A percentile compares a stretch with the other conserved stretches of the same genome.
These are phyloP conservation scores for Aspergillus melleus DNA, from an alignment of 2,329 filamentous ascomycete genomes.

Conservation along the genomic window DNA sequence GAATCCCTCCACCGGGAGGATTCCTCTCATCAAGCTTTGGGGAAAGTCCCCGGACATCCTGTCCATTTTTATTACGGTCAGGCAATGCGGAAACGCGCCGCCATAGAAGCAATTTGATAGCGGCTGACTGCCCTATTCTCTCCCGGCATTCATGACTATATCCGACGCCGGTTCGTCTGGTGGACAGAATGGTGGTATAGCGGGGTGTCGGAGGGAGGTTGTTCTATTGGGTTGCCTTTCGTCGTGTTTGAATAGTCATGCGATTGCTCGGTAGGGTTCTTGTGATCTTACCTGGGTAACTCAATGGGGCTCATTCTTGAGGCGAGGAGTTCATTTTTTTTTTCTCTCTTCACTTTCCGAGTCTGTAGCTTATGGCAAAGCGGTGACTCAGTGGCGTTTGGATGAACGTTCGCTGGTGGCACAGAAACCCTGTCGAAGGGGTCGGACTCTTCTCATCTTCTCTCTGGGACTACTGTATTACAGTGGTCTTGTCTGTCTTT, in stretches of 20 bases:
- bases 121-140: constrained; percentile 70
- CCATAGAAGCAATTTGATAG: constrained; percentile 90
- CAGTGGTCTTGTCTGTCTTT: not conserved
- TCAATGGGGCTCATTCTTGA: constrained; percentile 99
- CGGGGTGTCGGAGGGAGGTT: constrained; percentile 38
- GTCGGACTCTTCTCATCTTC: constrained; percentile 57
- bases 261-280: constrained; percentile 70
- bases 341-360: constrained; percentile 39
- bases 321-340: constrained; percentile 73
- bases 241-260: constrained; percentile 97
- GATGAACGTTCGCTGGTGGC: constrained; percentile 27
- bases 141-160: constrained; percentile 47
- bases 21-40: constrained; percentile 71
- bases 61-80: constrained; percentile 47
- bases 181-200: constrained; percentile 39
- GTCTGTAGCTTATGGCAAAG: constrained; percentile 59
- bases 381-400: constrained; percentile 37
- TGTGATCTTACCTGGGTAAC: constrained; percentile 65
- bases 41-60: constrained; percentile 99
- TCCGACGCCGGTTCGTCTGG: constrained; percentile 47
- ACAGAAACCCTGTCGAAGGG: constrained; percentile 68
- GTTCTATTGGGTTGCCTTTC: constrained; percentile 64
- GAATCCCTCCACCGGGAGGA: constrained; percentile 52
- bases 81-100: constrained; percentile 94
- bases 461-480: not conserved